phyloP scores from a whole-genome alignment of 2,329 filamentous ascomycete genomes.

The Lecanicillium sp. region DNA sequence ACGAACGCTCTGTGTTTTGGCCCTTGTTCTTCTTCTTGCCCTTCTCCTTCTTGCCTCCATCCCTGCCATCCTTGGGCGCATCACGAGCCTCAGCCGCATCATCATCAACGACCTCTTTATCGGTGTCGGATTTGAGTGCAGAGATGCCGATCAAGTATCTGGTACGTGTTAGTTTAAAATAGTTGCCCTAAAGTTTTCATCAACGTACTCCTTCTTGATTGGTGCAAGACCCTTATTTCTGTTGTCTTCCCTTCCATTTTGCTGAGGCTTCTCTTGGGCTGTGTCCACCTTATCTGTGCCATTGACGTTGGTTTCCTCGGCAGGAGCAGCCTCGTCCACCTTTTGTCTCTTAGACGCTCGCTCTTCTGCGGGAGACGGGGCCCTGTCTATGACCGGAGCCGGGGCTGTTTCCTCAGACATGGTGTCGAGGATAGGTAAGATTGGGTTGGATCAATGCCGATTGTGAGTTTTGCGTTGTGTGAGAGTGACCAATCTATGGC shows the following conservation, averaged over 20 bases:
- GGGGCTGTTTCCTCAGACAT: conserved; percentile 19
- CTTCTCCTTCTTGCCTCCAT: conserved; percentile 27
- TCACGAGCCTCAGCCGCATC: conserved; percentile 39
- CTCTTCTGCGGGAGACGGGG: conserved; percentile 16
- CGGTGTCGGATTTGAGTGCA: conserved; percentile 13
- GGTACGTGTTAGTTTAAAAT: conserved; percentile 5
- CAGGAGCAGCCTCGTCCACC: conserved; percentile 27
- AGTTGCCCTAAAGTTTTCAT: conserved; percentile 8
- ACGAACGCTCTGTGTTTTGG: conserved; percentile 77
- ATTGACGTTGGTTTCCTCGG: conserved; percentile 1
- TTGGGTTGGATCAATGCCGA: too few relatives aligned
- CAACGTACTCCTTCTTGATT: conserved; percentile 62
- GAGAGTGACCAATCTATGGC: too few relatives aligned
- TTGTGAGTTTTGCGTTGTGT: background rate
- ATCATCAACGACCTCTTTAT: conserved; percentile 29
- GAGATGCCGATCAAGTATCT: conserved; percentile 35
- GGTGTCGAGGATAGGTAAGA: background rate
- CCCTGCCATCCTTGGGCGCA: conserved; percentile 31
- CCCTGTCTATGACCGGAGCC: background rate
- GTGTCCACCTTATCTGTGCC: conserved; percentile 10
- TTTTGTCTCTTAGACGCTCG: conserved; percentile 53
- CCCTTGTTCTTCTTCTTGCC: conserved; percentile 43
- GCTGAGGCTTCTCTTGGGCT: conserved; percentile 14
- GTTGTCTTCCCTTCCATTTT: conserved; percentile 12
- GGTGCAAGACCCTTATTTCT: conserved; percentile 51